Base-by-base conservation (phyloP, 2,329 filamentous ascomycete species). In the Aspergillus felis region DNA sequence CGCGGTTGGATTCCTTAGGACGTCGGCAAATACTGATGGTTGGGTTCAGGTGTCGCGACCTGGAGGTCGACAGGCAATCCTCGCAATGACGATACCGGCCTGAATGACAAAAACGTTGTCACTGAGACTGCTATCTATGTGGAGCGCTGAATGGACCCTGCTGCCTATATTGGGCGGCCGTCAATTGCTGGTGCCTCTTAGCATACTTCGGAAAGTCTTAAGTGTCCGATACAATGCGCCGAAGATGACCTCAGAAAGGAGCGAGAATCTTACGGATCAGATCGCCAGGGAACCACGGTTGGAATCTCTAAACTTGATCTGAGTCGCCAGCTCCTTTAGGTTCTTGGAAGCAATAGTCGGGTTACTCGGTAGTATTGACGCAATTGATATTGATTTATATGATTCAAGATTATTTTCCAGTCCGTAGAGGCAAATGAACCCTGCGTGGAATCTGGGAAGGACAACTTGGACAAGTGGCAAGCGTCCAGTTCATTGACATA, bases 1-100 rank as follows among this genome's bases (percentile, higher is more conserved):
- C 57, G 71, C 74, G 50, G 70, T 73, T 47, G 76, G 74, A 14
- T 76, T 79, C 17, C 61, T 72, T 27, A 76, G 79, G 50, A 77
- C 81, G 55, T 77, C 81, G 27, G 70, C 81, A 12, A 71, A 71
- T 46, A 78, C 81, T 25, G 89, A 92, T 64, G 83, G 81, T 53
- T 94, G 90, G 88, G 88, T 95, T 59, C 85, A 91, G 71, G 80
- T 90, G 48, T 53, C 85, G 88, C 56, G 85, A 92, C 68, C 83
- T 87, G 50, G 78, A 84, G 51, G 91, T 5, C 29, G 29, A 32
- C 29, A 32, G 29, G 10, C 10, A 32, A 32, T 14, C 12, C 29
- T 32, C 12, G 29, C 29, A 32, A 95, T 79, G 87, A 88, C 5
- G 90, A 94, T 60, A 85, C 82, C 42, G 85, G 84, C 41, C 71